Base-by-base conservation (phyloP, 345 rosid genomes). In the Crucihimalaya himalaica region DNA sequence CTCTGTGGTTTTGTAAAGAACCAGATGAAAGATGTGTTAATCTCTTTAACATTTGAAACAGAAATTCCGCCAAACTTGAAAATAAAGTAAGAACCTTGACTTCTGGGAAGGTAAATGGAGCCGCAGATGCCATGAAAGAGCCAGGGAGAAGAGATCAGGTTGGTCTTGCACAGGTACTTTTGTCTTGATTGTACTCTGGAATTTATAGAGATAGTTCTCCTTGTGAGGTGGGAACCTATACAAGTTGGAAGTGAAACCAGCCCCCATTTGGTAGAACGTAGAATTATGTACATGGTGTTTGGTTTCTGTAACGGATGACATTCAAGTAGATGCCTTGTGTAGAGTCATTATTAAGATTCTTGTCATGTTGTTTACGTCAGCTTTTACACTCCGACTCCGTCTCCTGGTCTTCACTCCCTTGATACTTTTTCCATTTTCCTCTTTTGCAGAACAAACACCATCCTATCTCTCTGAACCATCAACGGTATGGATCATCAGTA, bases 401-500 rank as follows among this genome's bases (percentile, higher is more conserved):
- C 42, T 69, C 43, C 45, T 43, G 20, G 45, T 20, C 31, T 70
- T 57, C 21, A 68, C 34, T 56, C 57, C 15, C 47, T 9, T 70
- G 66, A 70, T 31, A 5, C 9, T 15, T 58, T 55, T 46, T 46
- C 39, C 57, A 32, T 31, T 46, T 45, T 29, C 73, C 35, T 70
- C 16, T 19, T 56, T 69, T 70, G 57, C 66, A 70, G 74, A 59
- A 34, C 58, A 70, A 46, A 21, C 58, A 37, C n/a, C 66, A 20
- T 58, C 74, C 47, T 23, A 46, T 46, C 58, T 35, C 21, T 21
- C 28, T 59, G 37, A 70, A 23, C 48, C 46, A 59, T 23, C 57
- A 58, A 58, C 74, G 74, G 74, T 70, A 70, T 58, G 74, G 42
- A 57, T 57, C 5, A 70, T n/a, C 1, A 27, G 23, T 19, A 43